Conservation (phyloP, 1,139 yeast species). For the Suhomyces maxii region DNA sequence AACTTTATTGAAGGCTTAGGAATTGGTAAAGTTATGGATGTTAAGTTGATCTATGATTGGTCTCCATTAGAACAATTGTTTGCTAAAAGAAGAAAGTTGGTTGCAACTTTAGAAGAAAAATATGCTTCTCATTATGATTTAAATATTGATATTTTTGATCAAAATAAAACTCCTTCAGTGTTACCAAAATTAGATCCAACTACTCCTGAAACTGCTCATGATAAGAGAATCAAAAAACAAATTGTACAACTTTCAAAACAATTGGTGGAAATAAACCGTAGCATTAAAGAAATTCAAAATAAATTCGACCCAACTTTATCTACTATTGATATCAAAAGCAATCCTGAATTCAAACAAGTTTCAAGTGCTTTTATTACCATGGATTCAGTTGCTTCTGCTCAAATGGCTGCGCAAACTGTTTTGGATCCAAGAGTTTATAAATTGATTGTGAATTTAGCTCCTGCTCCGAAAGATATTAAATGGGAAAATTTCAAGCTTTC, state of each 20-base stretch:
- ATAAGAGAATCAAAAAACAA: constrained; percentile 10
- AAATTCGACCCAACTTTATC: constrained; percentile 29
- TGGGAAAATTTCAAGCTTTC: constrained; percentile 74
- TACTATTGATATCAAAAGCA: constrained; percentile 26
- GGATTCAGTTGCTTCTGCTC: constrained; percentile 84
- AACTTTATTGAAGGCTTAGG: constrained; percentile 60
- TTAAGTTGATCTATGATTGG: constrained; percentile 59
- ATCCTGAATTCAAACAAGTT: constrained; percentile 39
- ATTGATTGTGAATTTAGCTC: constrained; percentile 69
- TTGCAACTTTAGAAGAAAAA: constrained; percentile 43
- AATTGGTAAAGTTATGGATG: constrained; percentile 58
- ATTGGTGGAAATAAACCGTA: constrained; percentile 27
- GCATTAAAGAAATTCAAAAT: constrained; percentile 31
- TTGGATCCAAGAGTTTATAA: constrained; percentile 75
- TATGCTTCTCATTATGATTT: constrained; percentile 49
- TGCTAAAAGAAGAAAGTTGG: constrained; percentile 30
- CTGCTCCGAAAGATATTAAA: constrained; percentile 77
- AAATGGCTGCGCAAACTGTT: constrained; percentile 83
- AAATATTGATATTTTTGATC: constrained; percentile 41
- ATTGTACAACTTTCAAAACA: constrained; percentile 23
- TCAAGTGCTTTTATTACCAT: constrained; percentile 78
- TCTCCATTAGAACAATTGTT: constrained; percentile 46
- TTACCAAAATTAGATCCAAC: constrained; percentile 6
- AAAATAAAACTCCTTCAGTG: constrained; percentile 31
- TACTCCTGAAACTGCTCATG: constrained; percentile 2